Base-by-base conservation (phyloP, 1,139 yeast species). In the Torulaspora pretoriensis region DNA sequence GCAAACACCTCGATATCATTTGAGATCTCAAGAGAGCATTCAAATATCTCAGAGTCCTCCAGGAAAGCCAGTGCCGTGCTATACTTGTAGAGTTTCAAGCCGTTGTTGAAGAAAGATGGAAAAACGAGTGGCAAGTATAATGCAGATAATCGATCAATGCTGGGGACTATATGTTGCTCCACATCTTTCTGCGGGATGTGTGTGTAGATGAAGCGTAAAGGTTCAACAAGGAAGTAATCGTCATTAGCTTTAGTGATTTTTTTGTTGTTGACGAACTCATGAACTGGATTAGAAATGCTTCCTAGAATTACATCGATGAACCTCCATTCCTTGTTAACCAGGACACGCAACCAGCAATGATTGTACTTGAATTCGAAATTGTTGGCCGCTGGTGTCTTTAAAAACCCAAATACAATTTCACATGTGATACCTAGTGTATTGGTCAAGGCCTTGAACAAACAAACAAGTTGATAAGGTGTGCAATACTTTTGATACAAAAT, bases 341-440 rank as follows among this genome's bases (percentile, higher is more conserved):
- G 63, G 1, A 89, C 80, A 1, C 95, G 80, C 45, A 89, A 73
- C 98, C 98, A 92, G 49, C 87, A 80, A 64, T 92, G 98, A 59
- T 89, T 88, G 35, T 81, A 71, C 29, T 79, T 78, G 44, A 81
- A 77, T 66, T 65, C 69, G 17, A 61, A 55, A 29, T 63, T 63
- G 38, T 65, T 65, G 17, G 79, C 79, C 52, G 80, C 79, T 4
- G 96, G 95, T 27, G 81, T 77, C 60, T 90, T 88, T 69, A 92
- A 74, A 56, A 86, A 86, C 2, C 98, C 98, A 28, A 80, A 69
- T 1, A 92, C 80, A 1, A 89, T 73, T 52, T 85, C 94, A 50
- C 89, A 78, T 8, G 83, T 81, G 35, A 92, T 74, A 19, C 83
- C 80, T 43, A 90, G 70, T 0, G 83, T 75, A 48, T 78, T 82